Base-by-base conservation (phyloP, 2,329 filamentous ascomycete genomes). In the Arthrobotrys entomopaga region DNA sequence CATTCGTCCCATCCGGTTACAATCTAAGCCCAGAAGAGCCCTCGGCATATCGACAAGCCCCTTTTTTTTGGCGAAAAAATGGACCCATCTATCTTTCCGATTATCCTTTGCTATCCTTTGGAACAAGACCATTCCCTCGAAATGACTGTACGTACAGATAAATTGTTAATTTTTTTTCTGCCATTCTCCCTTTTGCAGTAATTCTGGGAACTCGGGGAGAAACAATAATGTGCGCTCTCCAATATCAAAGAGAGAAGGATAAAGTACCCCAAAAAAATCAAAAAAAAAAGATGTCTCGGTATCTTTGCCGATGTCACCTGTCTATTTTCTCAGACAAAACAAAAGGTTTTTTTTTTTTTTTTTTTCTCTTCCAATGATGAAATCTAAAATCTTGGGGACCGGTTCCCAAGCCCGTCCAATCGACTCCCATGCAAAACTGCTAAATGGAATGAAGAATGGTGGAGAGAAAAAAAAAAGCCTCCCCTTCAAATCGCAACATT, bases 341-440 rank as follows among this genome's bases (percentile, higher is more conserved):
- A 34, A 8, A 34, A 34, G 10, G 29, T 34, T 34, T 34, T 34
- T 34, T 6, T 29, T 29, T 29, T 29, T 7, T 29, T 34, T 34
- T 10, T 10, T 7, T 34, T 34, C 29, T 34, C 29, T 34, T 34
- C 26, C 38, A 43, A 57, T 57, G 53, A 57, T 57, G 53, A 57
- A 57, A 57, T 57, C n/a, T 46, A 5, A 46, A 46, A 46, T 19
- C 42, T 34, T 34, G 42, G 5, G 5, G 42, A 15, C 42, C 46
- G 16, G 26, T 70, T 43, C 58, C 65, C 65, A 70, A 70, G 63
- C 65, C 65, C 24, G 52, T 29, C 24, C 57, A 29, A 3, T 11
- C 5, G 50, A 70, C n/a, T 70, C 65, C 16, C 22, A 38, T 24
- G 13, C 13, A 26, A 43, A 43, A 46, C 19, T 22, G 29, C 29